Evolutionary conservation across 176 grass and related monocot genomes (phyloP).

Genomic region (Oryza officinalis): DNA sequence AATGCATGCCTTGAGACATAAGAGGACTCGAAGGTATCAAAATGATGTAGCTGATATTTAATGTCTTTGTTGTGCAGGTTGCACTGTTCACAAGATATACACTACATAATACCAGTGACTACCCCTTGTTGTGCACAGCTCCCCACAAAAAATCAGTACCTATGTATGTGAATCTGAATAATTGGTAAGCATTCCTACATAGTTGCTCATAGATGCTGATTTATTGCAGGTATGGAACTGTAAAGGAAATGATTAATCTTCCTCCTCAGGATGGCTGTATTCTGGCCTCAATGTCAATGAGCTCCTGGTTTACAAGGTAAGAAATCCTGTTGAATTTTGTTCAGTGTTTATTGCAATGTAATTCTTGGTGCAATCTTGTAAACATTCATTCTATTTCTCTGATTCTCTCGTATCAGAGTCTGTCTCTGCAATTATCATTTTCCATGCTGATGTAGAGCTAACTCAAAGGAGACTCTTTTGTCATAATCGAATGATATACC

Average conservation of each 20-base stretch:
- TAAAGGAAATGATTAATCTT: constrained; percentile 37
- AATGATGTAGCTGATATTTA: constrained; percentile 27
- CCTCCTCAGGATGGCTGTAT: constrained; percentile 66
- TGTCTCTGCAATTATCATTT: constrained; percentile 8
- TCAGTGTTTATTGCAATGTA: constrained; percentile 19
- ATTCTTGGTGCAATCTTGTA: constrained; percentile 24
- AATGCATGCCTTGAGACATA: constrained; percentile 21
- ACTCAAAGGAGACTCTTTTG: not conserved
- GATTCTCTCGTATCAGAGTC: constrained; percentile 6
- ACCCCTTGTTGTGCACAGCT: constrained; percentile 59
- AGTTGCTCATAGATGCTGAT: constrained; percentile 42
- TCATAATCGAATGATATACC: constrained; percentile 13
- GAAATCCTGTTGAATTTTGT: constrained; percentile 33
- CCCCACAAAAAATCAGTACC: constrained; percentile 47
- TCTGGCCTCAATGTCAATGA: constrained; percentile 67
- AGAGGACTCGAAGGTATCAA: constrained; percentile 2
- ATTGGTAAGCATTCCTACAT: constrained; percentile 31
- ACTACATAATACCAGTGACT: constrained; percentile 66
- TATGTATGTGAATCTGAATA: constrained; percentile 52
- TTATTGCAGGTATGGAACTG: constrained; percentile 60
- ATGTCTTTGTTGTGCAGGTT: constrained; percentile 58
- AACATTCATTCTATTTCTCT: constrained; percentile 20
- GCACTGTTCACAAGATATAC: constrained; percentile 78
- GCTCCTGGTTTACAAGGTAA: constrained; percentile 86
- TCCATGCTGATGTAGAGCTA: not conserved